These are phyloP conservation scores for Trametes cinnabarina DNA, from an alignment of 768 basidiomycete genomes.

Conservation along the genomic window DNA sequence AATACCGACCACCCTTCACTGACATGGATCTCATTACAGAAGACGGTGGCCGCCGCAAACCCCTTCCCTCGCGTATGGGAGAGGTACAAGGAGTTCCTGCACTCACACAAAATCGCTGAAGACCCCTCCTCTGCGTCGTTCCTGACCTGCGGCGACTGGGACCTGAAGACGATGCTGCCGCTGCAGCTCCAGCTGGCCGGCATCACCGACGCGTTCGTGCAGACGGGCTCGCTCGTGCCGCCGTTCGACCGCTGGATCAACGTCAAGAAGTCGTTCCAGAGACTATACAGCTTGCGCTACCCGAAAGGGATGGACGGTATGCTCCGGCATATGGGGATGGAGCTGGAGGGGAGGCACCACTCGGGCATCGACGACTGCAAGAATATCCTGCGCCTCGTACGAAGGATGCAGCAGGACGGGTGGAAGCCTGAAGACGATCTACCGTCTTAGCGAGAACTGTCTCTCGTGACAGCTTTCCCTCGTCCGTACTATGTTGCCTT, in stretches of 20 bases:
- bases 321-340: constrained; percentile 24
- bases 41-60: constrained; percentile 25
- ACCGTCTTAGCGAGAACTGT: not conserved
- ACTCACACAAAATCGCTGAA: constrained; percentile 15
- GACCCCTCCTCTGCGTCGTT: constrained; percentile 17
- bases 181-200: constrained; percentile 25
- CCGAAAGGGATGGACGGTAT: constrained; percentile 27
- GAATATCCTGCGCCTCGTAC: constrained; percentile 30
- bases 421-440: constrained; percentile 24
- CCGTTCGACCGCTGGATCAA: constrained; percentile 31
- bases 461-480: not conserved
- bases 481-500: not conserved
- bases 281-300: constrained; percentile 15
- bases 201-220: constrained; percentile 13
- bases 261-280: constrained; percentile 26
- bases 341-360: constrained; percentile 30
- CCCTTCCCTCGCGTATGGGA: constrained; percentile 29
- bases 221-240: constrained; percentile 1
- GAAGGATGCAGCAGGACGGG: constrained; percentile 24
- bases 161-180: constrained; percentile 31
- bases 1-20: not conserved
- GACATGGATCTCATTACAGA: constrained; percentile 13
- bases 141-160: constrained; percentile 34
- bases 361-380: constrained; percentile 34
- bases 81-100: constrained; percentile 28